These are phyloP conservation scores for Neopestalotiopsis clavispora DNA, from an alignment of 2,329 filamentous ascomycete species.

Conservation along the genomic window DNA sequence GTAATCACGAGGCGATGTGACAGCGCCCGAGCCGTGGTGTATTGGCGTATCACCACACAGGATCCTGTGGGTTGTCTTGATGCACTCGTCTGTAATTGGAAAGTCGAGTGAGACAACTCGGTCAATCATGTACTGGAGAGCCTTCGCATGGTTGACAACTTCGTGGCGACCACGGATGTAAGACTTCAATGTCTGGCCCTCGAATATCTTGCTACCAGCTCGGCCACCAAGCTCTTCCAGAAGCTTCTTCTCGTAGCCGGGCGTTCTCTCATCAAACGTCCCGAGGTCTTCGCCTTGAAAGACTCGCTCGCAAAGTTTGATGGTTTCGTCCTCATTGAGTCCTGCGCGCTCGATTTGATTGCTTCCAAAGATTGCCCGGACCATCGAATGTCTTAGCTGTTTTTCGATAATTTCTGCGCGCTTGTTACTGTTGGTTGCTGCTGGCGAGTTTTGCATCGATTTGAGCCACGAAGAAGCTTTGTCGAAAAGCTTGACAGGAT, in stretches of 20 bases:
- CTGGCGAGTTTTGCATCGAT: too few relatives aligned
- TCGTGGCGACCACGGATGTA: slow-evolving; percentile 7
- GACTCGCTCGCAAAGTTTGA: neutral
- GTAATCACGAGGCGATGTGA: slow-evolving; percentile 25
- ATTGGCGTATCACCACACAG: slow-evolving; percentile 8
- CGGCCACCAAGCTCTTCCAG: neutral
- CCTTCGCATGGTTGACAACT: slow-evolving; percentile 17
- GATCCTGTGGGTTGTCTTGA: slow-evolving; percentile 17
- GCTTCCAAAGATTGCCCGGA: neutral
- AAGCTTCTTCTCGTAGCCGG: neutral
- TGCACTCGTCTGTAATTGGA: slow-evolving; percentile 15
- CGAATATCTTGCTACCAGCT: neutral
- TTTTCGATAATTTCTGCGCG: neutral
- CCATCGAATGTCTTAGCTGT: neutral
- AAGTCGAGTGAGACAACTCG: slow-evolving; percentile 4
- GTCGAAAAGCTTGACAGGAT: too few relatives aligned
- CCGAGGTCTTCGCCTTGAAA: neutral
- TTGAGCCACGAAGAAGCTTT: too few relatives aligned
- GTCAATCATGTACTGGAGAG: slow-evolving; percentile 18
- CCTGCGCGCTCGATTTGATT: neutral
- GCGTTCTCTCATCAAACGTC: neutral
- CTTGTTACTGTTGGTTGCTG: too few relatives aligned
- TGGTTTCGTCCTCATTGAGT: neutral
- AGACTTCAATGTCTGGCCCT: neutral
- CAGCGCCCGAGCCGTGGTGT: neutral